Conservation (phyloP, 2,329 filamentous ascomycete species). For the Ustulina deusta region DNA sequence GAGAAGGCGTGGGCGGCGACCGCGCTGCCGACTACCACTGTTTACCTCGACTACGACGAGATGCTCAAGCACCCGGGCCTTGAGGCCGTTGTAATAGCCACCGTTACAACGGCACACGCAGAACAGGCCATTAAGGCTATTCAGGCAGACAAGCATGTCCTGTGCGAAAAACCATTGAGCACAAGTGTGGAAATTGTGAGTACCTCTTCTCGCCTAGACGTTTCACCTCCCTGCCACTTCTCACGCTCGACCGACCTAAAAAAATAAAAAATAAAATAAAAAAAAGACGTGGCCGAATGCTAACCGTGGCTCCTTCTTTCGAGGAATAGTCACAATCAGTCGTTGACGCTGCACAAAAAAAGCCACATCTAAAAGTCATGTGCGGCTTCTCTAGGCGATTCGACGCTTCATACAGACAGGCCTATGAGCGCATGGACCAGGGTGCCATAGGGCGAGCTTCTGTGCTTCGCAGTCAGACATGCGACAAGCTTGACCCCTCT, state of each 20-base stretch:
- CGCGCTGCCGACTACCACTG: conserved; percentile 58
- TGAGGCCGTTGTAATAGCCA: conserved; percentile 57
- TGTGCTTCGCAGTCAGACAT: conserved; percentile 74
- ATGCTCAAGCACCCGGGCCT: conserved; percentile 57
- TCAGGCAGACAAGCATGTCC: conserved; percentile 64
- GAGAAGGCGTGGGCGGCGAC: conserved; percentile 60
- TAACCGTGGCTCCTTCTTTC: background rate
- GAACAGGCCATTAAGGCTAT: conserved; percentile 69
- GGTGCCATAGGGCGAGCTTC: conserved; percentile 70
- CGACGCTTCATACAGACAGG: conserved; percentile 73
- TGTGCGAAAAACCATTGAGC: conserved; percentile 71
- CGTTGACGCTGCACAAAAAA: conserved; percentile 58
- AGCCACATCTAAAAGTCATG: conserved; percentile 72
- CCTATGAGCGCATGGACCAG: conserved; percentile 61
- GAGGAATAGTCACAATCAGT: conserved; percentile 67
- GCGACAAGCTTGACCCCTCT: conserved; percentile 72
- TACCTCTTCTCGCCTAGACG: conserved; percentile 20
- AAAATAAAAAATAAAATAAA: background rate
- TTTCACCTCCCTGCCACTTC: too few species aligned
- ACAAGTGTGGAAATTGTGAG: conserved; percentile 70
- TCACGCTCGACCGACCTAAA: background rate
- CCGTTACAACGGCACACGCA: conserved; percentile 65
- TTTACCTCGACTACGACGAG: conserved; percentile 61
- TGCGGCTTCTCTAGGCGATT: conserved; percentile 75
- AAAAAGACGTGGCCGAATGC: background rate